Evolutionary conservation across 1,284 basidiomycete species (phyloP).

Genomic region (Heterobasidion parviporum): DNA sequence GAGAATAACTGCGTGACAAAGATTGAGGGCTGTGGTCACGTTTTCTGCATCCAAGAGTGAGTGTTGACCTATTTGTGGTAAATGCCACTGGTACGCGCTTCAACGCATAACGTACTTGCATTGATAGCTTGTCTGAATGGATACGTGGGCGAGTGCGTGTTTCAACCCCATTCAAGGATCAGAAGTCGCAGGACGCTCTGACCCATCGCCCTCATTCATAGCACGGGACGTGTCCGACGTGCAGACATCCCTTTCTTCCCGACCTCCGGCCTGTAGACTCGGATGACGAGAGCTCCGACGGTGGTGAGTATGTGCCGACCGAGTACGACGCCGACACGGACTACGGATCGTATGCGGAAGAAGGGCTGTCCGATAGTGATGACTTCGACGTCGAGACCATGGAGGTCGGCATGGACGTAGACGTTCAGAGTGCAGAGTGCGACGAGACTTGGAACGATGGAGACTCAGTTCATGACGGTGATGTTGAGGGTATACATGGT

Average conservation of each 20-base stretch:
- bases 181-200: background rate
- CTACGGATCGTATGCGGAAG: slow-evolving; percentile 32
- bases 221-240: slow-evolving; percentile 69
- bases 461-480: slow-evolving; percentile 8
- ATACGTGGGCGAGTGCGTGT: slow-evolving; percentile 42
- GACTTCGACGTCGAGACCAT: slow-evolving; percentile 30
- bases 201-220: slow-evolving; percentile 16
- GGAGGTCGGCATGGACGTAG: slow-evolving; percentile 22
- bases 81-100: background rate
- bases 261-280: slow-evolving; percentile 43
- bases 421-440: slow-evolving; percentile 11
- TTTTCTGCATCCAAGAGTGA: slow-evolving; percentile 61
- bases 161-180: background rate
- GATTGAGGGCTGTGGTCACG: slow-evolving; percentile 49
- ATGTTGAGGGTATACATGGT: background rate
- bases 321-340: slow-evolving; percentile 30
- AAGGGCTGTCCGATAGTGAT: slow-evolving; percentile 32
- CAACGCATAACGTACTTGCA: background rate
- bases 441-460: slow-evolving; percentile 18
- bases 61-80: slow-evolving; percentile 16
- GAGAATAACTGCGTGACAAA: slow-evolving; percentile 41
- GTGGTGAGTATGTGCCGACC: slow-evolving; percentile 54
- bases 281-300: slow-evolving; percentile 59
- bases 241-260: slow-evolving; percentile 45
- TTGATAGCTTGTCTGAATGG: slow-evolving; percentile 51